Conservation (phyloP, 2,329 filamentous ascomycete genomes). For the Aureobasidium sp. region DNA sequence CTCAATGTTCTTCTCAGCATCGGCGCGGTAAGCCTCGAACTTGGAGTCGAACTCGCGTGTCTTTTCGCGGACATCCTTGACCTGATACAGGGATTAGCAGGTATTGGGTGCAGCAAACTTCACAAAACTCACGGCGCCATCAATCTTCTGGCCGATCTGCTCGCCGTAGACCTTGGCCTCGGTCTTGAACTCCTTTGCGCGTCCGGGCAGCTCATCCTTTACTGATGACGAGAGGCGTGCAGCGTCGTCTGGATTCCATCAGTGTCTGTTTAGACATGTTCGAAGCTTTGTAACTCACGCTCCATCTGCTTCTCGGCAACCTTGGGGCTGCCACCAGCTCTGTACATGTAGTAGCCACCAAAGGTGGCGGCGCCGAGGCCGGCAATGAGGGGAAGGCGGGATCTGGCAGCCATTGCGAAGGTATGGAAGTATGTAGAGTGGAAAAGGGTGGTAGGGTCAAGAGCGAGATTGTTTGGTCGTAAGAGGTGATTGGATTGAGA, state of each 20-base stretch:
- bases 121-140: slow-evolving; percentile 52
- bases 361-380: slow-evolving; percentile 18
- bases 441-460: not conserved
- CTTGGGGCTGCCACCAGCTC: slow-evolving; percentile 71
- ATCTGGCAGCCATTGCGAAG: slow-evolving; percentile 18
- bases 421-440: not conserved
- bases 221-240: slow-evolving; percentile 60
- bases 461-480: not conserved
- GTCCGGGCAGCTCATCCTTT: slow-evolving; percentile 59
- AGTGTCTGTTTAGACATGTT: slow-evolving; percentile 1
- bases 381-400: slow-evolving; percentile 16
- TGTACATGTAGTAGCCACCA: slow-evolving; percentile 82
- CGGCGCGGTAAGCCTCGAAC: slow-evolving; percentile 44
- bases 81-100: not conserved
- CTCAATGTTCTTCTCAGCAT: slow-evolving; percentile 55
- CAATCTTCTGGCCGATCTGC: slow-evolving; percentile 56
- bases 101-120: not conserved
- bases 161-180: slow-evolving; percentile 31
- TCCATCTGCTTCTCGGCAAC: slow-evolving; percentile 81
- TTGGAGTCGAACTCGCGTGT: slow-evolving; percentile 58
- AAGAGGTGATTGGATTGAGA: not conserved
- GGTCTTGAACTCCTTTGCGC: slow-evolving; percentile 56
- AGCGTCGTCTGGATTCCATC: slow-evolving; percentile 58
- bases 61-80: slow-evolving; percentile 39
- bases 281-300: slow-evolving; percentile 48